Base-by-base conservation (phyloP, 2,329 filamentous ascomycete species). In the Xylaria sp. region DNA sequence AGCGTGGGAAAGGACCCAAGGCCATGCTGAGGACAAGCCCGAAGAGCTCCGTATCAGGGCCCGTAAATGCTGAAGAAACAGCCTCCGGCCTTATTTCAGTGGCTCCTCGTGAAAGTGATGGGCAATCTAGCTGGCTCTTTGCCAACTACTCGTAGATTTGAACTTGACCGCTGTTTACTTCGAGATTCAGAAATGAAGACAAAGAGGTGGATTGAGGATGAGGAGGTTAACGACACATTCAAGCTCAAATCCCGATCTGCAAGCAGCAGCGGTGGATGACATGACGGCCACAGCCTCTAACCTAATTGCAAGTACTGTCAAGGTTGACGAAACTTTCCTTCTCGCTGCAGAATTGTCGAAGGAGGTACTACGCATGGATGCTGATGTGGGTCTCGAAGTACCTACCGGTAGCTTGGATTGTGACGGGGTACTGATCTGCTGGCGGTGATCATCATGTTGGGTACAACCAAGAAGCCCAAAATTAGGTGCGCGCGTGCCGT, bases 1-100 rank as follows among this genome's bases (percentile, higher is more conserved):
- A 70, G 47, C 62, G 56, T 33, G 69, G 60, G 17, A 70, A 65
- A 40, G 66, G 59, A 51, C 59, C 21, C 29, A 44, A 38, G 15
- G 37, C 23, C 64, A 66, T 64, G 15, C 31, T 61, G 31, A 25
- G 33, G 11, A 44, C 15, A 31, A 10, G 27, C 41, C 51, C n/a
- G 15, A 29, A 23, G 13, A 19, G 31, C 31, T 31, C 13, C 19
- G 13, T 21, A 33, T 33, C 41, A 29, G 23, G 58, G 19, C 27
- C n/a, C n/a, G 11, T 29, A 21, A 47, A 35, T 35, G 8, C 11
- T 19, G 11, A 25, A 15, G 10, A 52, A 40, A 5, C 29, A 29
- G 21, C 23, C 31, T 46, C 29, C 17, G 15, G 33, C 33, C 2
- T 13, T 4, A 23, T 49, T 15, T 29, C 35, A 10, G 19, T 21